Base-by-base conservation (phyloP, 805 yeast species). In the Pichia kluyveri region DNA sequence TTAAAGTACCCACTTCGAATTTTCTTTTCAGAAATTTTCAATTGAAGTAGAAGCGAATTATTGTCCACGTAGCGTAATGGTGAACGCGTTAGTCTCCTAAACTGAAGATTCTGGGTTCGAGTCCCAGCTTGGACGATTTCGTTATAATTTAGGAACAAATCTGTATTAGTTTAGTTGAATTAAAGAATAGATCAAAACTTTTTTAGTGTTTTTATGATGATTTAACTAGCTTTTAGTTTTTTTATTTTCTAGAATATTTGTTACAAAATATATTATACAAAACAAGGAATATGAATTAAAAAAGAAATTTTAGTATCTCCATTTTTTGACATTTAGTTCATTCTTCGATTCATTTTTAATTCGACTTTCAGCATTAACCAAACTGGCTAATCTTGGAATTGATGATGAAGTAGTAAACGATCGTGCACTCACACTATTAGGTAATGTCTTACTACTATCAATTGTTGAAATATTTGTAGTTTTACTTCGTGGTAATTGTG, bases 61-160 rank as follows among this genome's bases (percentile, higher is more conserved):
- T 9, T 19, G 51, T 49, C 43, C 51, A 45, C 49, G 51, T 49
- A 49, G 51, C 51, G 51, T 49, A 49, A 49, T 49, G 51, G 51
- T 49, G 49, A 49, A 49, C 51, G 51, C 51, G 49, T 49, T 39
- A 40, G 48, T 45, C 51, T 49, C 51, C 51, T 49, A 49, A 49
- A 45, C 48, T 40, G 49, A 49, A 49, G 51, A 49, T 49, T 49
- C 51, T 49, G 51, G 51, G 51, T 49, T 49, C 51, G 49, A 49
- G 51, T 49, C 51, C 51, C 51, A 49, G 51, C 51, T 49, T 49
- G 51, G 51, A 49, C 51, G 51, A 12, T 5, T 34, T 34, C 17
- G 37, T 34, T 3, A 19, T 15, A 14, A 14, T 34, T 30, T 23
- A 23, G 26, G 32, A 34, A 34, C 4, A 4, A 18, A 34, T 23